A percentile compares a stretch with the other conserved stretches of the same genome.
Conservation (phyloP, 768 basidiomycete genomes). For the Lanmaoa pseudosensibilis region DNA sequence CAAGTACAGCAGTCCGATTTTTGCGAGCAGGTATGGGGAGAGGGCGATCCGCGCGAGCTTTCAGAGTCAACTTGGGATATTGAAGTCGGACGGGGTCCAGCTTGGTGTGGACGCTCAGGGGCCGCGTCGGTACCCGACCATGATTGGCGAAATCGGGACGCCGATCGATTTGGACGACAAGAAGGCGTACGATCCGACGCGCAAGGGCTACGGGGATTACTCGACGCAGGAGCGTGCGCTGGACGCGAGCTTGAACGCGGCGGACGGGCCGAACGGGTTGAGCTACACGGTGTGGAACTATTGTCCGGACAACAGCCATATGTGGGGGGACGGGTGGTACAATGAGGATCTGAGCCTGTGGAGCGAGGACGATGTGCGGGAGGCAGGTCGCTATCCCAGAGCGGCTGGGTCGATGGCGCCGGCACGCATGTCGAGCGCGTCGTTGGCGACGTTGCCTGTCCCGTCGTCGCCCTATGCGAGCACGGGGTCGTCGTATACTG, state of each 20-base stretch:
- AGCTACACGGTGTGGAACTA: constrained; percentile 91
- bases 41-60: constrained; percentile 76
- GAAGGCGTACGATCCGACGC: constrained; percentile 63
- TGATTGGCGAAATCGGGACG: constrained; percentile 95
- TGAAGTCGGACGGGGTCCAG: constrained; percentile 71
- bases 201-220: constrained; percentile 68
- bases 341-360: constrained; percentile 92
- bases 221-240: constrained; percentile 77
- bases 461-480: constrained; percentile 18
- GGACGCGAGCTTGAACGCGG: constrained; percentile 77
- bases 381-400: background rate
- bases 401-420: constrained; percentile 7
- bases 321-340: constrained; percentile 97
- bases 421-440: constrained; percentile 16
- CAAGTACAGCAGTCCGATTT: constrained; percentile 64
- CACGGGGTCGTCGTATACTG: background rate
- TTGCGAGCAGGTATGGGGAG: constrained; percentile 83
- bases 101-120: constrained; percentile 40
- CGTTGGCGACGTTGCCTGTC: constrained; percentile 21
- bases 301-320: constrained; percentile 75
- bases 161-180: constrained; percentile 94
- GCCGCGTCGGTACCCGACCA: constrained; percentile 62
- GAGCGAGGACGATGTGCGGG: constrained; percentile 69
- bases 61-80: constrained; percentile 76
- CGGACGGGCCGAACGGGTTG: constrained; percentile 73